phyloP scores from a whole-genome alignment of 1,284 basidiomycete species.

The Moniliella sp. region DNA sequence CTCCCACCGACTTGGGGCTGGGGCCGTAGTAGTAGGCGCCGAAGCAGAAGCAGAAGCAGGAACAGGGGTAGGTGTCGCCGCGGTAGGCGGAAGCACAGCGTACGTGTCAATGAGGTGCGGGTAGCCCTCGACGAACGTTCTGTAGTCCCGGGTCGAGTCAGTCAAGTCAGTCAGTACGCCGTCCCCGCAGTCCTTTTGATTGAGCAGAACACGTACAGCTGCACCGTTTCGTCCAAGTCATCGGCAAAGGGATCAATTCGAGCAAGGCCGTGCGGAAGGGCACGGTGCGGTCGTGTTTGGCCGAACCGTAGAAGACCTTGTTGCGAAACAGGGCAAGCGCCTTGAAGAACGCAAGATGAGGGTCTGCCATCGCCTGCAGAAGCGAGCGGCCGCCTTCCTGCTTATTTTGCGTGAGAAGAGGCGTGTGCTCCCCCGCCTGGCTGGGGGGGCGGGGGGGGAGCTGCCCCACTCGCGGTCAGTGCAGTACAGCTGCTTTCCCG shows the following conservation, averaged over 20 bases:
- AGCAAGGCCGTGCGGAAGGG: slow-evolving; percentile 16
- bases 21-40: too few relatives aligned
- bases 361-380: slow-evolving; percentile 9
- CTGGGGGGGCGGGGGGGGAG: neutral
- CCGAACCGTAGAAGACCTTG: slow-evolving; percentile 63
- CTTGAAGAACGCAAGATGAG: slow-evolving; percentile 55
- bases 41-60: too few relatives aligned
- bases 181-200: slow-evolving; percentile 2
- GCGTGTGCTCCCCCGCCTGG: neutral
- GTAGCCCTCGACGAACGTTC: neutral
- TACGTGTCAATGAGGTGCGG: neutral
- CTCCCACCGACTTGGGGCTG: too few relatives aligned
- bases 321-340: slow-evolving; percentile 50
- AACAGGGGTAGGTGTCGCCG: too few relatives aligned
- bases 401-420: neutral
- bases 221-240: too few relatives aligned
- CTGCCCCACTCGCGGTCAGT: slow-evolving; percentile 9
- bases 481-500: slow-evolving; percentile 50
- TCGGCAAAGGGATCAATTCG: too few relatives aligned
- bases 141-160: too few relatives aligned
- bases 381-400: slow-evolving; percentile 5
- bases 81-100: neutral
- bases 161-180: neutral
- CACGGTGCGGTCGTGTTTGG: slow-evolving; percentile 34
- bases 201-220: slow-evolving; percentile 11